Conservation (phyloP, 208 protist genomes). For the Acanthamoeba triangularis region DNA sequence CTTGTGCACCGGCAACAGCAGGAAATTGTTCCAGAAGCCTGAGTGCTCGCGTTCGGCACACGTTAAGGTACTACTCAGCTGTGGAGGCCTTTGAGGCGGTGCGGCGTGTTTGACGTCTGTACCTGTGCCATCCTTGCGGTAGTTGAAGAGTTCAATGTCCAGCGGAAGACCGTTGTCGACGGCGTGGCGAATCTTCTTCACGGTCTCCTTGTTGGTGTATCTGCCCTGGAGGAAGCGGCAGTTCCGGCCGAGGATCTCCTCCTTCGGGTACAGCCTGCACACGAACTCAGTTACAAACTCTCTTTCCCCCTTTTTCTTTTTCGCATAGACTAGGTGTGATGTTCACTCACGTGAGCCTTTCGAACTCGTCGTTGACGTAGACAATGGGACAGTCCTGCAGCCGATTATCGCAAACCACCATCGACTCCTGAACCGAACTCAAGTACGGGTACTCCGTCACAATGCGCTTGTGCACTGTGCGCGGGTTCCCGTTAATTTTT, state of each 20-base stretch:
- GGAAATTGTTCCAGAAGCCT: conserved; percentile 76
- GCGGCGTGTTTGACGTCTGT: no score
- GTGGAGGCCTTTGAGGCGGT: no score
- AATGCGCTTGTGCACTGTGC: conserved; percentile 20
- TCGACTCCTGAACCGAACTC: conserved; percentile 26
- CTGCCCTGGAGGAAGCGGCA: conserved; percentile 57
- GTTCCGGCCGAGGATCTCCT: conserved; percentile 55
- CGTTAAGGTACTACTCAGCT: no score
- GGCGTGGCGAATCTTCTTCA: conserved; percentile 46
- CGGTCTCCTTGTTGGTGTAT: conserved; percentile 53
- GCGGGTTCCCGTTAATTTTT: not conserved
- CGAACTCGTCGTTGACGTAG: conserved; percentile 44
- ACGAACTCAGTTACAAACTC: not conserved
- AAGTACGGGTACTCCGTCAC: conserved; percentile 41
- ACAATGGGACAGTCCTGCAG: conserved; percentile 43
- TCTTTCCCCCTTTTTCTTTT: not conserved
- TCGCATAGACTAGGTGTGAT: not conserved
- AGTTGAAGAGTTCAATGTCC: conserved; percentile 79
- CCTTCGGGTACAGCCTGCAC: conserved; percentile 56
- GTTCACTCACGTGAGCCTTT: conserved; percentile 1
- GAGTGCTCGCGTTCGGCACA: not conserved
- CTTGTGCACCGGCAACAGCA: conserved; percentile 75
- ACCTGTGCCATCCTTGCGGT: conserved; percentile 73
- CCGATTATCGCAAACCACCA: conserved; percentile 33
- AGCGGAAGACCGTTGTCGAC: conserved; percentile 15